phyloP scores from a whole-genome alignment of 768 basidiomycete genomes.

The Tylopilus plumbeoviolaceoides region DNA sequence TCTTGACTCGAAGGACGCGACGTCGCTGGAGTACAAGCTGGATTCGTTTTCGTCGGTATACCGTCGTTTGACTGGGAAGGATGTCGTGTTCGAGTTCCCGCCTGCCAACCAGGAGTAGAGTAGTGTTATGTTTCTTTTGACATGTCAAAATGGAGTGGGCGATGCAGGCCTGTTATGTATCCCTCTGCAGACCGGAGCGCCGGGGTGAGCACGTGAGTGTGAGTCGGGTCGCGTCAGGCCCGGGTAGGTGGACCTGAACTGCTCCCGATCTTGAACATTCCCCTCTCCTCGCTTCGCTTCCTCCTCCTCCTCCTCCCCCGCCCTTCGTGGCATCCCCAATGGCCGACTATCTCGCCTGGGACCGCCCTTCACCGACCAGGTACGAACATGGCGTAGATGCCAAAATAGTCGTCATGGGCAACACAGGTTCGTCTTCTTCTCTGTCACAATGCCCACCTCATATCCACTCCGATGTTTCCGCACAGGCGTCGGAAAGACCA shows the following conservation, averaged over 20 bases:
- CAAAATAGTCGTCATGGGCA: conserved; percentile 95
- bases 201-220: conserved; percentile 28
- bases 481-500: conserved; percentile 88
- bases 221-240: conserved; percentile 27
- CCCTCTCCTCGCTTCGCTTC: conserved; percentile 23
- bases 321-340: conserved; percentile 51
- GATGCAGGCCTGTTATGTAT: conserved; percentile 31
- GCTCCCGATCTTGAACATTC: conserved; percentile 24
- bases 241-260: conserved; percentile 1
- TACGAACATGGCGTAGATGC: conserved; percentile 87
- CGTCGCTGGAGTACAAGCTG: conserved; percentile 98
- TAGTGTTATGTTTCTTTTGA: background rate
- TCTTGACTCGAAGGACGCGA: conserved; percentile 97
- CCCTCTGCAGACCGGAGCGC: conserved; percentile 19
- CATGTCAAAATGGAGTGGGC: conserved; percentile 34
- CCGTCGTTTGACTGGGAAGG: conserved; percentile 93
- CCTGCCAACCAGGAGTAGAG: conserved; percentile 65
- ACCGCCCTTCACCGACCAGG: conserved; percentile 63
- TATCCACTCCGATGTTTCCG: conserved; percentile 11
- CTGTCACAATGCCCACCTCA: conserved; percentile 15
- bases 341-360: conserved; percentile 57
- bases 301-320: conserved; percentile 38
- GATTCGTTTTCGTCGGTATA: conserved; percentile 99
- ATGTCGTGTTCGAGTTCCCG: conserved; percentile 92
- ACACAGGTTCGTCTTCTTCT: conserved; percentile 43